Evolutionary conservation across 225 moss, liverwort and hornwort species (phyloP), one percentile per base, ranked within the genome.

Genomic region (Pseudisothecium myosuroides): DNA sequence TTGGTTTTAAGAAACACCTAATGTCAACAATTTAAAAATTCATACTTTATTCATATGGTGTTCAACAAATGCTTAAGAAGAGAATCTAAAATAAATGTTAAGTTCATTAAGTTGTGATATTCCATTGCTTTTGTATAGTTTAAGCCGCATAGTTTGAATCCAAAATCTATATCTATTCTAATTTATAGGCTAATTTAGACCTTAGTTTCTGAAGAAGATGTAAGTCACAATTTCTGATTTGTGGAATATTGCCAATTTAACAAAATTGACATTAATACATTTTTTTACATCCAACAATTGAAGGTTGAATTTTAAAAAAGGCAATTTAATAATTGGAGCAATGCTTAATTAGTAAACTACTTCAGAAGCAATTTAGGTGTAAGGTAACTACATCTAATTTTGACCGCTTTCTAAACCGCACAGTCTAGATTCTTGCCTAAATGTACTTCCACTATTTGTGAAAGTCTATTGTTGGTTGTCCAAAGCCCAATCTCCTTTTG

Each of bases 211-310:
- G n/a, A n/a, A n/a, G 1, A 69, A 69, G 24, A 14, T 69, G 4
- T 14, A 69, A 23, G 69, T 39, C 24, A 24, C 8, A 24, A 39
- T 39, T 66, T 22, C 1, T 13, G n/a, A 39, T 69, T 68, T 39
- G 39, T 24, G 4, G 5, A 39, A 69, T 39, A 39, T 39, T 69
- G 6, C 4, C 24, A 68, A 13, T 20, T 39, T 23, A n/a, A 39
- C 0, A 13, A 0, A 11, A 39, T n/a, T 39, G 2, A 37, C 2
- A n/a, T n/a, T 12, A 68, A n/a, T 23, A n/a, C 7, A 5, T 50
- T 52, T 23, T 23, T 24, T 13, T 39, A 23, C 14, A 19, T 41
- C 15, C 15, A 71, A 9, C 5, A 41, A n/a, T n/a, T n/a, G n/a
- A n/a, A 71, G 15, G 14, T 27, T 1, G 4, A 41, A 1, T 26